These are phyloP conservation scores for Chlorella sp. DNA, from an alignment of 139 green algal genomes.

Conservation along the genomic window DNA sequence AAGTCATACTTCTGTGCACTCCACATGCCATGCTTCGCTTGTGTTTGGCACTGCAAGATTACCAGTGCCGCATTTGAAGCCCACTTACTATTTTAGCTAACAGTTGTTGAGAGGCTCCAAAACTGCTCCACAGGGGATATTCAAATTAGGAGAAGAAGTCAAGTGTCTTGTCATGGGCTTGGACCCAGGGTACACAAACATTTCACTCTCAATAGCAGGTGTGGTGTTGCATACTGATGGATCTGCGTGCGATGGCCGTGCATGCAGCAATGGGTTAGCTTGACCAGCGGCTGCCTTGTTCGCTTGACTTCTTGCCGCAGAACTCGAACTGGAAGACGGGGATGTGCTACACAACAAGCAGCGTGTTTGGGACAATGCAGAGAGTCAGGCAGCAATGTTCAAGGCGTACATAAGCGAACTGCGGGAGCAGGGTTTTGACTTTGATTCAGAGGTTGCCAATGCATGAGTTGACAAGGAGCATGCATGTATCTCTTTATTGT, in stretches of 20 bases:
- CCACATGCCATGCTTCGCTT: too few species aligned
- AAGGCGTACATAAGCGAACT: constrained; percentile 14
- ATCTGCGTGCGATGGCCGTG: too few species aligned
- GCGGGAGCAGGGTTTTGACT: constrained; percentile 26
- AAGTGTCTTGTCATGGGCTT: constrained; percentile 64
- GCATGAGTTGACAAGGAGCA: too few species aligned
- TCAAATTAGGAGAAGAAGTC: constrained; percentile 64
- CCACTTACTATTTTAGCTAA: too few species aligned
- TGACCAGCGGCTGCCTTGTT: neutral
- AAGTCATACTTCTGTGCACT: neutral
- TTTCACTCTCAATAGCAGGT: constrained; percentile 62
- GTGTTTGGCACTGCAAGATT: too few species aligned
- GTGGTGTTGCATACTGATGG: too few species aligned
- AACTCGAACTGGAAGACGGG: constrained; percentile 64
- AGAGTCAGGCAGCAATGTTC: constrained; percentile 48
- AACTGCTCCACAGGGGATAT: constrained; percentile 52
- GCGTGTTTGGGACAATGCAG: constrained; percentile 37
- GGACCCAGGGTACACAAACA: constrained; percentile 56
- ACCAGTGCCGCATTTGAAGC: too few species aligned
- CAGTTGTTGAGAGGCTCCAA: too few species aligned
- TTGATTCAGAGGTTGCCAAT: neutral
- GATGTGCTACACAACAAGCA: constrained; percentile 69
- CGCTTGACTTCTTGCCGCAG: neutral
- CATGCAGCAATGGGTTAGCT: neutral
- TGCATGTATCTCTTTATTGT: too few species aligned